phyloP scores from a whole-genome alignment of 2,329 filamentous ascomycete genomes.

The Ceratocystis smalleyi region DNA sequence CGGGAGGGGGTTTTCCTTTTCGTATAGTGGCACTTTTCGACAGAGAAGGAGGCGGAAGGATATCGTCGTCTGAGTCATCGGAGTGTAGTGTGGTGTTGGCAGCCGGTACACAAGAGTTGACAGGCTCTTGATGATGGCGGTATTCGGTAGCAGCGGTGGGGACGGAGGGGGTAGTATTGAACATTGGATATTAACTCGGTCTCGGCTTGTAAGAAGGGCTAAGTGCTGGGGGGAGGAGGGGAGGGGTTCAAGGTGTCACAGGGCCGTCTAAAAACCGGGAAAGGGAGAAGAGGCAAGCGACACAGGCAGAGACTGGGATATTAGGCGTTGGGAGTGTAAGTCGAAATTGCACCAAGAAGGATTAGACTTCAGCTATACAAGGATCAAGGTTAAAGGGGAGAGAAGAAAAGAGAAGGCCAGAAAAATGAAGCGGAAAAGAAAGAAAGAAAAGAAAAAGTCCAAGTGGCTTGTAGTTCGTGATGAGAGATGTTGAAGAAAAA shows the following conservation, averaged over 20 bases:
- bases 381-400: not conserved
- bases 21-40: not conserved
- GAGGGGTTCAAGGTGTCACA: not conserved
- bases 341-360: conserved; percentile 1
- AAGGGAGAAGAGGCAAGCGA: not conserved
- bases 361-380: not conserved
- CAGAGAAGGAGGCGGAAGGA: not conserved
- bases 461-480: too few species aligned
- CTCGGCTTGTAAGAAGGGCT: not conserved
- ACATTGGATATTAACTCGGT: not conserved
- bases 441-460: too few species aligned
- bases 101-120: not conserved
- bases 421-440: not conserved
- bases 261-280: not conserved
- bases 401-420: not conserved
- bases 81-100: not conserved
- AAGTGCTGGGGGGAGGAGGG: not conserved
- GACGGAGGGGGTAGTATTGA: not conserved
- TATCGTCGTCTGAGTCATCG: not conserved
- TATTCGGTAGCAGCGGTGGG: not conserved
- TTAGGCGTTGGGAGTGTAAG: not conserved
- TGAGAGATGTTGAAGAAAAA: not conserved
- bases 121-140: not conserved
- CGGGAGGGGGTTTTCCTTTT: not conserved
- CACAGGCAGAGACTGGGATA: not conserved